Percentiles rank a stretch among this genome's conserved stretches.
These are phyloP conservation scores for Brasenia schreberi DNA, from an alignment of 164 flowering plant species.

Conservation along the genomic window DNA sequence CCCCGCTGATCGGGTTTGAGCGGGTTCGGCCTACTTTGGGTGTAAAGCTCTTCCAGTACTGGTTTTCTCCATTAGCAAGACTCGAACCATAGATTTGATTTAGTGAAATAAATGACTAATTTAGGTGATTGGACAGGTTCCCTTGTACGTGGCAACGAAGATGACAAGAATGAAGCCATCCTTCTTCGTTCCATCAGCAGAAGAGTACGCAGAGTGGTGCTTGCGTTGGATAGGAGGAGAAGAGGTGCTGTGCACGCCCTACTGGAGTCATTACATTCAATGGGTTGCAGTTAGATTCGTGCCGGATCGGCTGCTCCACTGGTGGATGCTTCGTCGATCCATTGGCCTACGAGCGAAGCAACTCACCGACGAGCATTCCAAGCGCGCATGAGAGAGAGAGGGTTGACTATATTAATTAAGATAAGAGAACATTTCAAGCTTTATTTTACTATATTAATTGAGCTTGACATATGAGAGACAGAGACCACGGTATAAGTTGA, in stretches of 20 bases:
- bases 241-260: slow-evolving; percentile 6
- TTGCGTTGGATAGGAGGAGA: slow-evolving; percentile 4
- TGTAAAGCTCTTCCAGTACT: too few species aligned
- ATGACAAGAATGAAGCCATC: slow-evolving; percentile 5
- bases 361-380: neutral
- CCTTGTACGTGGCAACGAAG: slow-evolving; percentile 10
- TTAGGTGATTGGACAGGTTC: slow-evolving; percentile 3
- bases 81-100: neutral
- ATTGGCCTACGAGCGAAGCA: neutral
- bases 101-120: neutral
- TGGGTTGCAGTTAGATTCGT: neutral
- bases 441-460: too few species aligned
- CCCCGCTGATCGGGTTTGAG: neutral
- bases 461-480: too few species aligned
- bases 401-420: too few species aligned
- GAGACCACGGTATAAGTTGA: too few species aligned
- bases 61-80: too few species aligned
- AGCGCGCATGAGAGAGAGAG: neutral
- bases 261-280: slow-evolving; percentile 7
- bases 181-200: slow-evolving; percentile 9
- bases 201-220: slow-evolving; percentile 5
- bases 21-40: neutral
- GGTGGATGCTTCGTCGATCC: neutral
- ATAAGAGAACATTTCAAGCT: too few species aligned
- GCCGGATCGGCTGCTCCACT: slow-evolving; percentile 5